phyloP scores from a whole-genome alignment of 2,329 filamentous ascomycete species.

The Lecanicillium sp. region DNA sequence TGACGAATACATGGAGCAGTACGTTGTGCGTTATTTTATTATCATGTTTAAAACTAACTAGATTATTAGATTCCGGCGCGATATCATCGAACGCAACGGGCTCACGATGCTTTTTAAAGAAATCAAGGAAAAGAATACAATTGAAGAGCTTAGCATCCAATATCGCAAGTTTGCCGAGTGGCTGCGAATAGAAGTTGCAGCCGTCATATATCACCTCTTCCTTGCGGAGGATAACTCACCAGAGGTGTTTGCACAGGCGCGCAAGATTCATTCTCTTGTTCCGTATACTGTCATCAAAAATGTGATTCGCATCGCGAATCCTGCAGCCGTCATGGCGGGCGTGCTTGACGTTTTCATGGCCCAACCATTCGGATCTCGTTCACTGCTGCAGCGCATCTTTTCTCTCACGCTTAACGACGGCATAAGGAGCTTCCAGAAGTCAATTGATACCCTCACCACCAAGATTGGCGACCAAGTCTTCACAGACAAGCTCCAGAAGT shows the following conservation, averaged over 20 bases:
- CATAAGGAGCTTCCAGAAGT: constrained; percentile 75
- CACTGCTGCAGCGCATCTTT: constrained; percentile 89
- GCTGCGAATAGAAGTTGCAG: constrained; percentile 93
- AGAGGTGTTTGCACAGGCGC: constrained; percentile 88
- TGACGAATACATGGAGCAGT: constrained; percentile 97
- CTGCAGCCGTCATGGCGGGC: constrained; percentile 92
- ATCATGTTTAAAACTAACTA: not conserved
- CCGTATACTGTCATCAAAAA: constrained; percentile 94
- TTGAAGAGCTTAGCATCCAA: constrained; percentile 82
- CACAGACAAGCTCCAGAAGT: constrained; percentile 72
- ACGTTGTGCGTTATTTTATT: too few relatives aligned
- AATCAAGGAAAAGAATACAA: constrained; percentile 81
- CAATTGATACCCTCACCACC: constrained; percentile 66
- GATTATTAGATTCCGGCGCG: constrained; percentile 50
- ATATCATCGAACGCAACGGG: constrained; percentile 66
- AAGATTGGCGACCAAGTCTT: constrained; percentile 80
- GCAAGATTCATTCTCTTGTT: constrained; percentile 88
- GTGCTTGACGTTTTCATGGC: constrained; percentile 92
- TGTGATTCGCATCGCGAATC: constrained; percentile 92
- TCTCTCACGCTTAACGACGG: constrained; percentile 85
- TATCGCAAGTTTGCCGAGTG: constrained; percentile 98
- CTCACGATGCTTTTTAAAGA: constrained; percentile 88
- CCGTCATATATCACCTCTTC: constrained; percentile 94
- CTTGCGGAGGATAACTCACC: constrained; percentile 97
- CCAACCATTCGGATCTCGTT: constrained; percentile 85